These are phyloP conservation scores for Brassica hybrid DNA, from an alignment of 441 rosid genomes.

Conservation along the genomic window DNA sequence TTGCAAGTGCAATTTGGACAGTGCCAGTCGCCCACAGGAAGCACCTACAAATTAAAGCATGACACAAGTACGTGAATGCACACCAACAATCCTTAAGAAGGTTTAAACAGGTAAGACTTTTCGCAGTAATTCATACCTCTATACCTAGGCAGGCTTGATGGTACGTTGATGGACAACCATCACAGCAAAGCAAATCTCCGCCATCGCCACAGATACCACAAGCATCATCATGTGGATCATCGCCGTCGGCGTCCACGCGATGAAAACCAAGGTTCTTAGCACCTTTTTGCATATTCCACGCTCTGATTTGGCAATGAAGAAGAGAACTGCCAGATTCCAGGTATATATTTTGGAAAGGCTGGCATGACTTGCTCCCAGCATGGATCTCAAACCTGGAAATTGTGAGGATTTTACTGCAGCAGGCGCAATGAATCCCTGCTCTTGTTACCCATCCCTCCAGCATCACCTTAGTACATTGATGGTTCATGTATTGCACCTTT, in stretches of 20 bases:
- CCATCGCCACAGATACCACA: conserved; percentile 99
- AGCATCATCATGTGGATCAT: conserved; percentile 96
- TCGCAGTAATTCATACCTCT: conserved; percentile 52
- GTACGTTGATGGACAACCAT: conserved; percentile 96
- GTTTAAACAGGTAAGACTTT: conserved; percentile 1
- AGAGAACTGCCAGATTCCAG: conserved; percentile 90
- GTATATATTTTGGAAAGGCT: conserved; percentile 90
- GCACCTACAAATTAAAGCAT: conserved; percentile 62
- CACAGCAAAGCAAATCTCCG: conserved; percentile 97
- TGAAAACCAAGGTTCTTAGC: conserved; percentile 60
- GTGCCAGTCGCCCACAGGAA: conserved; percentile 93
- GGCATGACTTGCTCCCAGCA: conserved; percentile 92
- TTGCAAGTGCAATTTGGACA: conserved; percentile 96
- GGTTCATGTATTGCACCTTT: conserved; percentile 93
- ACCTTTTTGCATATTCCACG: conserved; percentile 83
- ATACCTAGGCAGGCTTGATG: conserved; percentile 91
- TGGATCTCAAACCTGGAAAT: conserved; percentile 93
- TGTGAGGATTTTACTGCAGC: conserved; percentile 92
- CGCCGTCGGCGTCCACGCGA: conserved; percentile 67
- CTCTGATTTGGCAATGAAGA: conserved; percentile 84
- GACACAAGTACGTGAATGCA: conserved; percentile 26
- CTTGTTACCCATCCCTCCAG: conserved; percentile 95
- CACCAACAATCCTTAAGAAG: not conserved
- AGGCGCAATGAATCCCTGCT: conserved; percentile 94
- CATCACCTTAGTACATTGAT: conserved; percentile 70